Conservation (phyloP, 768 basidiomycete species). For the Russula sp. region DNA sequence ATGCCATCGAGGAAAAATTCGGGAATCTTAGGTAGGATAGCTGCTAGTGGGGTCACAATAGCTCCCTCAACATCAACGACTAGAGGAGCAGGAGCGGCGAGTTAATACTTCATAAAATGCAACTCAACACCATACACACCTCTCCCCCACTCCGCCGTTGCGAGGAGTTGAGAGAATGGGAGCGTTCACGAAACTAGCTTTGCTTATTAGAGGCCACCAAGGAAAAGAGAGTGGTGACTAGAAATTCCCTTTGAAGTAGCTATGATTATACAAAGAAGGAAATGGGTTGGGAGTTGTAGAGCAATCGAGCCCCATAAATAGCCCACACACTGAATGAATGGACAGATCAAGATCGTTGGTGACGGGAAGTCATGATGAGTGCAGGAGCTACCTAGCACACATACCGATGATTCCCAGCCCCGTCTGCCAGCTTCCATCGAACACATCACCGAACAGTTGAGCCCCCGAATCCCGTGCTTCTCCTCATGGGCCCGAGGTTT, state of each 20-base stretch:
- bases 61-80: neutral
- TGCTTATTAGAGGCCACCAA: no score
- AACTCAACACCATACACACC: neutral
- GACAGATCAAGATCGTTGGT: no score
- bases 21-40: neutral
- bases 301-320: neutral
- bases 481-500: slow-evolving; percentile 60
- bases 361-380: no score
- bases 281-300: neutral
- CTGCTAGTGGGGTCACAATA: neutral
- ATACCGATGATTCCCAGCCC: neutral
- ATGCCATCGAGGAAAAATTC: neutral
- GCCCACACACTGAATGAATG: neutral
- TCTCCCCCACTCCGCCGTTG: neutral
- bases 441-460: slow-evolving; percentile 55
- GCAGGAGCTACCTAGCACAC: neutral
- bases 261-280: neutral
- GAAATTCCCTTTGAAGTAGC: neutral
- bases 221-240: neutral
- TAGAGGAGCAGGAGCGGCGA: neutral
- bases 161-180: neutral
- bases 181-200: neutral
- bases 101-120: neutral
- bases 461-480: slow-evolving; percentile 75
- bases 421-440: neutral